phyloP scores from a whole-genome alignment of 495 filamentous ascomycete species.

The Chaetomium fimeti region DNA sequence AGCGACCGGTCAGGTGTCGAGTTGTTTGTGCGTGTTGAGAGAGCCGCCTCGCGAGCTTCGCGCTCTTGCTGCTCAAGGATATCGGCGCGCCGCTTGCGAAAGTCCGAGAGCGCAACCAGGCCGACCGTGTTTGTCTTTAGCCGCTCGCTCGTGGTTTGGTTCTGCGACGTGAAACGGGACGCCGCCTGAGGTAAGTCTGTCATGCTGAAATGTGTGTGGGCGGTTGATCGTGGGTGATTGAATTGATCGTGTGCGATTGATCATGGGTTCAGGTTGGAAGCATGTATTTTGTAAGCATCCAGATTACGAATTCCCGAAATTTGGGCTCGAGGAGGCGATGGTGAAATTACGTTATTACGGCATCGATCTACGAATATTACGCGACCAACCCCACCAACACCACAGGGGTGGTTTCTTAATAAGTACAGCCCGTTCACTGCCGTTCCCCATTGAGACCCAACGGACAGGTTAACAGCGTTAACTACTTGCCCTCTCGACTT shows the following conservation, averaged over 20 bases:
- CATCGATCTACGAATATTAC: too few relatives aligned
- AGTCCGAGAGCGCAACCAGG: slow-evolving; percentile 87
- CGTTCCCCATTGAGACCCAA: too few relatives aligned
- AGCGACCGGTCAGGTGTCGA: slow-evolving; percentile 43
- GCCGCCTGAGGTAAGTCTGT: slow-evolving; percentile 31
- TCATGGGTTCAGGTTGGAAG: not conserved
- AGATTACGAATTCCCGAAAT: not conserved
- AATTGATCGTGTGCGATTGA: not conserved
- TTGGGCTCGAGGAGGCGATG: not conserved
- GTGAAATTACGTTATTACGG: not conserved
- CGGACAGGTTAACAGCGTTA: not conserved
- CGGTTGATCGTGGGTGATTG: not conserved
- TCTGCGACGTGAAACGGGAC: slow-evolving; percentile 74
- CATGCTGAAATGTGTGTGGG: slow-evolving; percentile 28
- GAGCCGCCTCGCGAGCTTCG: slow-evolving; percentile 65
- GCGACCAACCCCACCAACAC: not conserved
- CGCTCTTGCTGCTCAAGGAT: slow-evolving; percentile 87
- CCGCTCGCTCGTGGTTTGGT: slow-evolving; percentile 80
- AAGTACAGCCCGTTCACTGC: not conserved
- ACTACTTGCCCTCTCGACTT: not conserved
- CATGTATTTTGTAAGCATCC: not conserved
- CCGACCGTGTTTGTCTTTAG: slow-evolving; percentile 91
- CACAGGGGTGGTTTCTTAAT: too few relatives aligned
- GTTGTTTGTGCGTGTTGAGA: slow-evolving; percentile 44
- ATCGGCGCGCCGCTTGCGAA: slow-evolving; percentile 94